Evolutionary conservation across 2,329 filamentous ascomycete genomes (phyloP), one percentile per base, ranked within the genome.

Genomic region (Talaromyces amestolkiae): DNA sequence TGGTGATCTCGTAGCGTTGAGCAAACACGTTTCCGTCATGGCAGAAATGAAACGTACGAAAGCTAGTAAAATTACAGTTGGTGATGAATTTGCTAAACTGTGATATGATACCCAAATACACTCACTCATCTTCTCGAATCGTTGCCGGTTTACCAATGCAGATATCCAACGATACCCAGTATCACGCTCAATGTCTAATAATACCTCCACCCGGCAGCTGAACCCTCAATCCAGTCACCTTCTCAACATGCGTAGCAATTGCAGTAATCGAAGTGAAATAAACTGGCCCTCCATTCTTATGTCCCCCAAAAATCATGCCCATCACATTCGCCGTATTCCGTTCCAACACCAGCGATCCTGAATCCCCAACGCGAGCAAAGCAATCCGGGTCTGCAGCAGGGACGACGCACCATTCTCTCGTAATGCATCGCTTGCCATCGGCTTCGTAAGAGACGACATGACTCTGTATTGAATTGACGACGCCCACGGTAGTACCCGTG

Each of bases 231-330:
- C 64, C 53, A 19, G 64, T 66, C 5, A 66, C 33, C 4, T 49
- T 39, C 19, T 58, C 53, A 15, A 63, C 45, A 13, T 66, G 51
- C 9, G 33, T 47, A 19, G 43, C 53, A 56, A 66, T 58, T 13
- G 64, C 64, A 13, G 60, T 58, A 41, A 66, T 66, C 15, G 59
- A 66, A 3, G 64, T 63, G 24, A 63, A 59, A 63, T 66, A 66
- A 1, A 45, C 53, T 7, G 60, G 60, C 5, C 59, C 64, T 11
- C 60, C 59, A 27, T 62, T 35, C 3, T 11, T 22, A 24, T 66
- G 60, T 1, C 64, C 64, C 1, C 53, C 64, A 35, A 63, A 66
- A 13, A 63, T 19, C 60, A 66, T 62, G 0, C 64, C 64, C 43
- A 66, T 58, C 15, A 35, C 59, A 53, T 59, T 45, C 2, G 51